Conservation (phyloP, 176 grass and related monocot genomes). For the Elaeis guineensis region DNA sequence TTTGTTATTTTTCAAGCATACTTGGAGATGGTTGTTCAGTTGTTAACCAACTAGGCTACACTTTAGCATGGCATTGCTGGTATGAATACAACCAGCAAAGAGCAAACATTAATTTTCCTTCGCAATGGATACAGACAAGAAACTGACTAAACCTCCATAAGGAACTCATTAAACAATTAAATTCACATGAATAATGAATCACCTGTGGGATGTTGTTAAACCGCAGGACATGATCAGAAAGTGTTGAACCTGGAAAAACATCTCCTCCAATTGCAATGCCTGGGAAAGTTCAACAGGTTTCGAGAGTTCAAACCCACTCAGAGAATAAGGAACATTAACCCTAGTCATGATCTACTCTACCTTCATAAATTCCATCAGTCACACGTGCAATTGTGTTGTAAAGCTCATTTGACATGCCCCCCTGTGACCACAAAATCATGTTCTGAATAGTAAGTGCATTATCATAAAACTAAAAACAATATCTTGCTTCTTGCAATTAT, state of each 20-base stretch:
- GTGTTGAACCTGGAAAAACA: conserved; percentile 96
- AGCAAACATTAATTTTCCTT: too few relatives aligned
- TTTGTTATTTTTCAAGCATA: too few relatives aligned
- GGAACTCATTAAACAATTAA: too few relatives aligned
- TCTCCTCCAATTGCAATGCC: conserved; percentile 99
- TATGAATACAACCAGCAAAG: too few relatives aligned
- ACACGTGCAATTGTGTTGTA: conserved; percentile 97
- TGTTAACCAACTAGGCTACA: too few relatives aligned
- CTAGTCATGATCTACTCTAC: conserved; percentile 17
- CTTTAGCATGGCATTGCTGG: too few relatives aligned
- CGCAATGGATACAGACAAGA: too few relatives aligned
- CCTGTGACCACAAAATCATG: conserved; percentile 41
- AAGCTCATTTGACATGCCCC: conserved; percentile 98
- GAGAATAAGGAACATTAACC: not conserved
- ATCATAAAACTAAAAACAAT: not conserved
- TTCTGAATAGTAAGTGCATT: not conserved
- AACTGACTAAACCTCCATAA: too few relatives aligned
- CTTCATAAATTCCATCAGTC: conserved; percentile 99
- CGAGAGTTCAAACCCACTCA: not conserved
- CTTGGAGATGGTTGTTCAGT: too few relatives aligned
- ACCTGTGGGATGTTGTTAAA: conserved; percentile 99
- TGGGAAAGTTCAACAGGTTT: conserved; percentile 17
- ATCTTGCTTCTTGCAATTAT: too few relatives aligned
- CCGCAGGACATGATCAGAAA: conserved; percentile 89
- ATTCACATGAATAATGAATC: conserved; percentile 2